A percentile compares a stretch with the other conserved stretches of the same genome.
These are phyloP conservation scores for Arthrocladium fulminans DNA, from an alignment of 2,329 filamentous ascomycete species.

Conservation along the genomic window DNA sequence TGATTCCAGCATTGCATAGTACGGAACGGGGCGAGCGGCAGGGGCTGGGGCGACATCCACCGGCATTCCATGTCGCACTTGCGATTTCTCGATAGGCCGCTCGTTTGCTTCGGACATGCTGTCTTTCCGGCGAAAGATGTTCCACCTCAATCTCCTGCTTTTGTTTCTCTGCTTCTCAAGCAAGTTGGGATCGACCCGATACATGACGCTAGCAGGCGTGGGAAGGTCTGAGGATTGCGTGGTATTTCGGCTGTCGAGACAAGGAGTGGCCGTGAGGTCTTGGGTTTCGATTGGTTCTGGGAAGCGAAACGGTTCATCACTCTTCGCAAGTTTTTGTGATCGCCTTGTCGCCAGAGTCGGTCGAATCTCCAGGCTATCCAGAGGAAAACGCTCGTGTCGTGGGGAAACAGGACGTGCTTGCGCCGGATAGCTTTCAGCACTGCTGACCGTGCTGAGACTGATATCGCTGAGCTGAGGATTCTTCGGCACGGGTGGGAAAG, in stretches of 20 bases:
- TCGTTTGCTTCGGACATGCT: slow-evolving; percentile 5
- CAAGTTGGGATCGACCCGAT: slow-evolving; percentile 10
- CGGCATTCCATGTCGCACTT: slow-evolving; percentile 27
- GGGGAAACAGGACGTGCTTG: neutral
- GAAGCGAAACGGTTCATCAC: slow-evolving; percentile 15
- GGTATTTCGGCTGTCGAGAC: slow-evolving; percentile 18
- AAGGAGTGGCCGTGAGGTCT: slow-evolving; percentile 12
- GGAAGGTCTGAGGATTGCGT: slow-evolving; percentile 15
- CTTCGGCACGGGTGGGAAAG: slow-evolving; percentile 1
- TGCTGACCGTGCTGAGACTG: slow-evolving; percentile 2
- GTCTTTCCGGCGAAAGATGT: slow-evolving; percentile 47
- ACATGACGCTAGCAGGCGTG: slow-evolving; percentile 10
- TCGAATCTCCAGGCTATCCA: neutral
- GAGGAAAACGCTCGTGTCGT: slow-evolving; percentile 3
- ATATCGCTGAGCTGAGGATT: slow-evolving; percentile 5
- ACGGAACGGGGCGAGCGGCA: slow-evolving; percentile 41
- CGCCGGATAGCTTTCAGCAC: neutral
- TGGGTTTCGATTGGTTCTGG: slow-evolving; percentile 19
- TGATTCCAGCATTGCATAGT: slow-evolving; percentile 50
- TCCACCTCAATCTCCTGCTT: slow-evolving; percentile 39
- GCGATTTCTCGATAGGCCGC: slow-evolving; percentile 22
- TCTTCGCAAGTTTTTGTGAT: slow-evolving; percentile 17
- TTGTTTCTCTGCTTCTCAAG: slow-evolving; percentile 15
- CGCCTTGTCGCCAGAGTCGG: slow-evolving; percentile 18
- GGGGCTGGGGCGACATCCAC: slow-evolving; percentile 32